Percentiles rank a stretch among this genome's conserved stretches.
These are phyloP conservation scores for Fusarium austroafricanum DNA, from an alignment of 2,329 filamentous ascomycete species.

Conservation along the genomic window DNA sequence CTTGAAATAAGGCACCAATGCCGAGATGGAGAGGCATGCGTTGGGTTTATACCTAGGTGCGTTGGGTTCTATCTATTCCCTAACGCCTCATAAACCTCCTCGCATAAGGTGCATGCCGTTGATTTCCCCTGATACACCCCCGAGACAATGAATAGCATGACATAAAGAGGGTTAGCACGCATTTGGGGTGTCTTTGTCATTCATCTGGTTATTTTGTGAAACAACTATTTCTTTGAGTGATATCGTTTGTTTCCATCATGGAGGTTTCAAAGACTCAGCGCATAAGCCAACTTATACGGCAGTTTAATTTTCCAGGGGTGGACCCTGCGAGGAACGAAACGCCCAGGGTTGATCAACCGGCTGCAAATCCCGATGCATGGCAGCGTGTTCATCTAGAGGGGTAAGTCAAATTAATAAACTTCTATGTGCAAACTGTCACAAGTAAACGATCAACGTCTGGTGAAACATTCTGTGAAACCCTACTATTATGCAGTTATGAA, in stretches of 20 bases:
- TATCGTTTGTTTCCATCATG: constrained; percentile 1
- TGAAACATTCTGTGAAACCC: constrained; percentile 21
- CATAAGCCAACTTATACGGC: constrained; percentile 21
- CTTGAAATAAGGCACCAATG: neutral
- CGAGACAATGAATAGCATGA: constrained; percentile 12
- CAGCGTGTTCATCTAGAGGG: constrained; percentile 17
- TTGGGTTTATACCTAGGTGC: constrained; percentile 23
- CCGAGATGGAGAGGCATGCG: neutral
- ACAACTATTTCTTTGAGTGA: constrained; percentile 6
- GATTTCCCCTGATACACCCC: constrained; percentile 7
- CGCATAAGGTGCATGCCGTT: constrained; percentile 30
- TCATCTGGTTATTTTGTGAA: neutral
- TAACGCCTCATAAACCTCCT: constrained; percentile 24
- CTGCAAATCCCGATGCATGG: constrained; percentile 32
- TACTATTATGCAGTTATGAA: constrained; percentile 10
- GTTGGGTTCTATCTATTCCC: constrained; percentile 10
- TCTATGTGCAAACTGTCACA: constrained; percentile 1
- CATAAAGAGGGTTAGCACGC: neutral
- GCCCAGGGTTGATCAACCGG: constrained; percentile 23
- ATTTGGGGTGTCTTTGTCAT: neutral
- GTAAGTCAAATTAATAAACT: neutral
- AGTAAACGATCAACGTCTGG: constrained; percentile 10
- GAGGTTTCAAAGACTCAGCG: constrained; percentile 11
- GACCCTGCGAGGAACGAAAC: constrained; percentile 29
- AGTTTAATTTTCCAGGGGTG: constrained; percentile 28